Conservation (phyloP, 768 basidiomycete genomes). For the Goffeauzyma gilvescens region DNA sequence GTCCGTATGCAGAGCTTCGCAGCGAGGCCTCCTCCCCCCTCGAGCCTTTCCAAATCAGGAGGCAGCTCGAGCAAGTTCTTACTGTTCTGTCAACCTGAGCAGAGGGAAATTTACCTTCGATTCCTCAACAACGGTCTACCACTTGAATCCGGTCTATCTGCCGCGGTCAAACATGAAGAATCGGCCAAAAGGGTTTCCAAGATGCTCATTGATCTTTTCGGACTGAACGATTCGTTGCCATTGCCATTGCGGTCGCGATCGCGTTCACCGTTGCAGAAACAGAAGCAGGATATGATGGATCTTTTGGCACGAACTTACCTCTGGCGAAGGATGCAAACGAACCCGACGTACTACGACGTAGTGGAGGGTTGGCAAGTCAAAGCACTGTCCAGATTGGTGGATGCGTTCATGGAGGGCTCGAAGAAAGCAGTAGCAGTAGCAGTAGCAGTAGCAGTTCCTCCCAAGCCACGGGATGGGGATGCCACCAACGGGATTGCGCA, state of each 20-base stretch:
- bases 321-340: conserved; percentile 47
- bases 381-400: conserved; percentile 52
- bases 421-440: too few relatives aligned
- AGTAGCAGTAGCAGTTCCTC: too few relatives aligned
- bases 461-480: too few relatives aligned
- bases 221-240: conserved; percentile 9
- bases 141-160: conserved; percentile 54
- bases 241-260: conserved; percentile 2
- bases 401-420: conserved; percentile 32
- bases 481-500: too few relatives aligned
- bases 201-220: conserved; percentile 14
- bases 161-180: conserved; percentile 26
- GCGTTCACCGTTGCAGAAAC: conserved; percentile 33
- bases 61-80: conserved; percentile 42
- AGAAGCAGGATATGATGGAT: conserved; percentile 49
- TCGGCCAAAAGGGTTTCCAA: conserved; percentile 27
- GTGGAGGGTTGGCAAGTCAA: conserved; percentile 37
- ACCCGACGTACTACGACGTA: conserved; percentile 70
- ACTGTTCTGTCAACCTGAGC: conserved; percentile 76
- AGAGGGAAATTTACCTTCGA: conserved; percentile 56
- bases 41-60: conserved; percentile 2
- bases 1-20: conserved; percentile 83
- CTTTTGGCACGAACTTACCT: conserved; percentile 65
- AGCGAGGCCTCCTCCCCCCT: conserved; percentile 38
- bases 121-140: conserved; percentile 79